Percentiles rank a stretch among this genome's conserved stretches.
These are phyloP conservation scores for Hirsutella thompsonii DNA, from an alignment of 2,329 filamentous ascomycete genomes.

Conservation along the genomic window DNA sequence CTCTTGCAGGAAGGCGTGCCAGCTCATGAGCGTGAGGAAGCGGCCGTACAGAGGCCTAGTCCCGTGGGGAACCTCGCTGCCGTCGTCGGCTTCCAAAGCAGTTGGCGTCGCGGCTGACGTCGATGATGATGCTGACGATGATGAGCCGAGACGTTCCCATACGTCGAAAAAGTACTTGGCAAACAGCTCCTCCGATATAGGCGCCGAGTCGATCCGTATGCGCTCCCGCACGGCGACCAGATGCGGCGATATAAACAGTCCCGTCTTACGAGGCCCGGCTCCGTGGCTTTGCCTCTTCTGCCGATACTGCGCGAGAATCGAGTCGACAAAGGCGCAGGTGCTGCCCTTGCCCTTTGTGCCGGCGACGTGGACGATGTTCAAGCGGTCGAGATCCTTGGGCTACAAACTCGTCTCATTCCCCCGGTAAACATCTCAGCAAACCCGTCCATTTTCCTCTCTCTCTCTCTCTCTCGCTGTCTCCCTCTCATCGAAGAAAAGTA, in stretches of 20 bases:
- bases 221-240: slow-evolving; percentile 55
- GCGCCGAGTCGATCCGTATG: slow-evolving; percentile 46
- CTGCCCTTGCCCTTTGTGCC: slow-evolving; percentile 71
- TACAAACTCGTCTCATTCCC: no score
- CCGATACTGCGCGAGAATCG: slow-evolving; percentile 44
- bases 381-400: slow-evolving; percentile 37
- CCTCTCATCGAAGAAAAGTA: background rate
- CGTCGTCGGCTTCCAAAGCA: no score
- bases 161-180: slow-evolving; percentile 56
- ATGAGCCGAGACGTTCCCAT: slow-evolving; percentile 40
- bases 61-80: slow-evolving; percentile 19
- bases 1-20: slow-evolving; percentile 53
- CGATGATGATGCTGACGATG: slow-evolving; percentile 18
- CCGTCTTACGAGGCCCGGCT: slow-evolving; percentile 31
- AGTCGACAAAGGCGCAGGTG: slow-evolving; percentile 55
- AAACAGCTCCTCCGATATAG: slow-evolving; percentile 46
- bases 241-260: slow-evolving; percentile 58
- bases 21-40: slow-evolving; percentile 52
- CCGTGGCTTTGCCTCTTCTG: no score
- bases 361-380: slow-evolving; percentile 58
- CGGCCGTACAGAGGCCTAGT: slow-evolving; percentile 44
- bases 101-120: no score
- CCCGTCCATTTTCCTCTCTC: no score
- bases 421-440: no score
- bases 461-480: background rate